Conservation (phyloP, 441 rosid genomes). For the Iberis amara region DNA sequence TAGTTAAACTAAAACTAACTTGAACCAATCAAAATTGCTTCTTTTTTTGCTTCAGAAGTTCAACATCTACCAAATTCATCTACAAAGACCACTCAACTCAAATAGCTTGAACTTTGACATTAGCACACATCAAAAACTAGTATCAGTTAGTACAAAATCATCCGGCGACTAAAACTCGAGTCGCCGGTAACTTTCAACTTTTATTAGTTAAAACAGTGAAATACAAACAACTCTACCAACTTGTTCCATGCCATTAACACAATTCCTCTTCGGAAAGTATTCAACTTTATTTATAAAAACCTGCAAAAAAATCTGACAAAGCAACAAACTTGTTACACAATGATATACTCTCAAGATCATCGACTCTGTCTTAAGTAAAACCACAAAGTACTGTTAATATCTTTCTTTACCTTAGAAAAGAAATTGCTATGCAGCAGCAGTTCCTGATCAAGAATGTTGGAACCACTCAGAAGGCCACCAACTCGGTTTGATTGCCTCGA, state of each 20-base stretch:
- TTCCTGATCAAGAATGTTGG: slow-evolving; percentile 35
- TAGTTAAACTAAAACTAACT: no score
- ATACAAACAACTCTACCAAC: slow-evolving; percentile 17
- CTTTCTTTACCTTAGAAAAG: neutral
- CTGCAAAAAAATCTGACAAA: slow-evolving; percentile 9
- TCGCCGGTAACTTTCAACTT: no score
- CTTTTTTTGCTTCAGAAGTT: neutral
- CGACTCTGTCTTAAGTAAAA: no score
- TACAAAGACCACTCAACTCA: slow-evolving; percentile 1
- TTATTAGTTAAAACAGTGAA: neutral
- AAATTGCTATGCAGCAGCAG: slow-evolving; percentile 19
- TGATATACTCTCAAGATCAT: no score
- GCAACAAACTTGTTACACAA: neutral
- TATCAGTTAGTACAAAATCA: slow-evolving; percentile 2
- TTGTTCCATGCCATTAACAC: slow-evolving; percentile 1
- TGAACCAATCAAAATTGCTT: no score
- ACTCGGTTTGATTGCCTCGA: slow-evolving; percentile 59
- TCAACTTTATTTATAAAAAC: slow-evolving; percentile 9
- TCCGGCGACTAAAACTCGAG: neutral
- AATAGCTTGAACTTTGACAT: no score
- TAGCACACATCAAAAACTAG: neutral
- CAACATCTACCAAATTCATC: neutral
- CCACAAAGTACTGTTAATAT: no score
- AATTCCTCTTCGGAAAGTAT: slow-evolving; percentile 3
- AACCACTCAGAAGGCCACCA: slow-evolving; percentile 94